Conservation (phyloP, 495 filamentous ascomycete species). For the Penicillium ucsense region DNA sequence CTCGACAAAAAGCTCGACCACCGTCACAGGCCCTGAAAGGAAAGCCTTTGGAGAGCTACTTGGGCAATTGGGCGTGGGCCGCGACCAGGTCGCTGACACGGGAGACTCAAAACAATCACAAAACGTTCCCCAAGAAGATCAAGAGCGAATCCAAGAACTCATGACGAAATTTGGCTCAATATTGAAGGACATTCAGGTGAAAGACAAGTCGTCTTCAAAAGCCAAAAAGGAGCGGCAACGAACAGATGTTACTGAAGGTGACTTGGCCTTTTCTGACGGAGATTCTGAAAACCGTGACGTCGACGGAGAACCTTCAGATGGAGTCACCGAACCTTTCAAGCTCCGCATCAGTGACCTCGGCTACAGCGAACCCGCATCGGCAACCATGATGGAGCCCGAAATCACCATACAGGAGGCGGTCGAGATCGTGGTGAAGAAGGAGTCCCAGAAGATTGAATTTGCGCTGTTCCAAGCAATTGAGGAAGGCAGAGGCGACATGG, state of each 20-base stretch:
- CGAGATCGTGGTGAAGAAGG: slow-evolving; percentile 18
- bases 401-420: slow-evolving; percentile 18
- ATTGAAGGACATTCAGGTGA: slow-evolving; percentile 11
- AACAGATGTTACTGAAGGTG: not conserved
- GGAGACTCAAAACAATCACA: not conserved
- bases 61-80: slow-evolving; percentile 11
- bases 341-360: slow-evolving; percentile 12
- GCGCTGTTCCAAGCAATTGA: slow-evolving; percentile 20
- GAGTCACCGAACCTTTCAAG: not conserved
- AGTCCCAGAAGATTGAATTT: slow-evolving; percentile 17
- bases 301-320: not conserved
- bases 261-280: not conserved
- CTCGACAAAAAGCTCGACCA: not conserved
- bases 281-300: not conserved
- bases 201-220: not conserved
- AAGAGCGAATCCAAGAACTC: slow-evolving; percentile 19
- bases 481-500: slow-evolving; percentile 48
- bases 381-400: not conserved
- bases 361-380: slow-evolving; percentile 11
- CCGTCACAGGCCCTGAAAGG: slow-evolving; percentile 21
- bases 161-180: slow-evolving; percentile 21
- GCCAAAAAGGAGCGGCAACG: not conserved
- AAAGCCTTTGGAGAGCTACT: slow-evolving; percentile 18
- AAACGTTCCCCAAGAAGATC: slow-evolving; percentile 1
- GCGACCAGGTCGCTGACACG: not conserved